Conservation (phyloP, 2,329 filamentous ascomycete genomes). For the Penicillium sp. region DNA sequence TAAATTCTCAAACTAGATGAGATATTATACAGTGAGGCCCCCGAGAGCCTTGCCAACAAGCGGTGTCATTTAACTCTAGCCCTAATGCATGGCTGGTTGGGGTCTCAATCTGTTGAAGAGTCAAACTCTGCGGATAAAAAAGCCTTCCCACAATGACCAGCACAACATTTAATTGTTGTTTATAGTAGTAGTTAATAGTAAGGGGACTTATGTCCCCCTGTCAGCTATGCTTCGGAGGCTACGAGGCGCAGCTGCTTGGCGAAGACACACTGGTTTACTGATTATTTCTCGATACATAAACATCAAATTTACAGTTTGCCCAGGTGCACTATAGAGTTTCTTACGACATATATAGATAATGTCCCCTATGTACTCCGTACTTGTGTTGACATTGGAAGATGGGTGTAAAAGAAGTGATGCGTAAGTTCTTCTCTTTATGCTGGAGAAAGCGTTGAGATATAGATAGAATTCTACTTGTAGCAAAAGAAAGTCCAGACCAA, state of each 20-base stretch:
- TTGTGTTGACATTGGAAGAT: neutral
- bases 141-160: neutral
- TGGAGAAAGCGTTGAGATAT: neutral
- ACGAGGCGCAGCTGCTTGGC: slow-evolving; percentile 1
- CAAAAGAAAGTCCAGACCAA: neutral
- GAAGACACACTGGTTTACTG: slow-evolving; percentile 6
- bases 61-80: slow-evolving; percentile 5
- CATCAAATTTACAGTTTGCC: neutral
- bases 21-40: neutral
- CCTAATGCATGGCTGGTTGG: neutral
- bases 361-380: neutral
- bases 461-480: neutral
- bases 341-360: neutral
- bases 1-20: neutral
- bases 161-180: neutral
- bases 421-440: neutral
- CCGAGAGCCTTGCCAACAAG: neutral
- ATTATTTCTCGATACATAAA: slow-evolving; percentile 3
- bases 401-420: neutral
- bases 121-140: neutral
- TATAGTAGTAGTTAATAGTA: neutral
- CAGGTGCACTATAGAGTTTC: neutral
- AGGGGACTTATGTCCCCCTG: neutral
- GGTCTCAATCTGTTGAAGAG: slow-evolving; percentile 5
- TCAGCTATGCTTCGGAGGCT: neutral